Evolutionary conservation across 2,329 filamentous ascomycete species (phyloP), one percentile per base, ranked within the genome.

Genomic region (Nakataea oryzae): DNA sequence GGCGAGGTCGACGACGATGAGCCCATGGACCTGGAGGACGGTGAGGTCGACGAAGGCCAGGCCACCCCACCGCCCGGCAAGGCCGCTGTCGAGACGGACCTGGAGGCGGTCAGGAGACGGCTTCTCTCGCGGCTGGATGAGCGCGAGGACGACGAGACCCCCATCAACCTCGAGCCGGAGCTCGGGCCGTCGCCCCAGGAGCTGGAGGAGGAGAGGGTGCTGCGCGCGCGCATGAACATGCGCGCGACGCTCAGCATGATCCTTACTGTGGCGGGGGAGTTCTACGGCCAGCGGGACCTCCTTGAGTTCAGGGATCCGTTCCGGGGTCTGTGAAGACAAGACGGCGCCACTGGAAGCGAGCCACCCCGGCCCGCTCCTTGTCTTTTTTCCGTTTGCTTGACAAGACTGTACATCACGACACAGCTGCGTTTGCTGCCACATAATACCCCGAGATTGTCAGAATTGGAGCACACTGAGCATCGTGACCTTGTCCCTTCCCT

Each of bases 171-270:
- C 17, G 61, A 64, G 61, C 63, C 59, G 14, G 63, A 58, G 61
- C 63, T 56, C 47, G 56, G 57, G 28, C 32, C 41, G 13, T 27
- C n/a, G 2, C 63, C 34, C 1, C 66, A 69, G 1, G 62, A 72
- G 29, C 65, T 65, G 14, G 68, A 68, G 57, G 69, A 73, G 59
- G 66, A 65, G 14, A 68, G 68, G 56, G 65, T 68, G 63, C 66
- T 69, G 47, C 72, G 77, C n/a, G 71, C 72, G 54, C 75, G 74
- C 54, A 74, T 78, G 68, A 84, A 81, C 71, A 80, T 79, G 77
- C 79, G 83, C 30, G 88, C 86, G n/a, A 92, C 91, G 54, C 79
- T 97, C 41, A 93, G 96, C 74, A 96, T 96, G 91, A 90, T 97
- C 61, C 78, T 97, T 67, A 95, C 90, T 0, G 82, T 97, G 47